A percentile compares a stretch with the other conserved stretches of the same genome.
Evolutionary conservation across 2,329 filamentous ascomycete species (phyloP).

Genomic region (Aspergillus tanneri): DNA sequence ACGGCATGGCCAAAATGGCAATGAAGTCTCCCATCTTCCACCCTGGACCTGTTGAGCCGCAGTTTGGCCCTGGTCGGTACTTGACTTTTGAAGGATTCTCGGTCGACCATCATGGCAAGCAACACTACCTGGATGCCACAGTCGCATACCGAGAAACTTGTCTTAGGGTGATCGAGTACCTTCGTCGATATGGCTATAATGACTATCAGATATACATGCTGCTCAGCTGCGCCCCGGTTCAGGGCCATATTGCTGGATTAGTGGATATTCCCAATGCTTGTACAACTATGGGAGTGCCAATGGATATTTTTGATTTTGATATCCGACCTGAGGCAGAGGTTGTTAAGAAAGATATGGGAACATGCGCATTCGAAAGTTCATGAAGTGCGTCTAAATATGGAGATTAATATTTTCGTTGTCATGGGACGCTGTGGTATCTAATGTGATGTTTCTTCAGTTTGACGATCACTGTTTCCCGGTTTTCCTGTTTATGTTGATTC

Average conservation of each 20-base stretch:
- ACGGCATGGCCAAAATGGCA: conserved; percentile 69
- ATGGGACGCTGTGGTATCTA: neutral
- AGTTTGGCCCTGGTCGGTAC: conserved; percentile 78
- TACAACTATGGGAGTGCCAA: conserved; percentile 81
- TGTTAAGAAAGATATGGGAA: conserved; percentile 66
- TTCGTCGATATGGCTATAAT: conserved; percentile 67
- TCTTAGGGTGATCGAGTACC: conserved; percentile 74
- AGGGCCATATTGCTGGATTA: conserved; percentile 84
- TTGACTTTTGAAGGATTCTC: conserved; percentile 89
- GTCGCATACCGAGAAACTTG: conserved; percentile 83
- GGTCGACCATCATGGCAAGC: conserved; percentile 83
- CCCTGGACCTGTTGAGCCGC: conserved; percentile 82
- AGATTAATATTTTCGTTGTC: neutral
- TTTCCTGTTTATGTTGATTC: no score
- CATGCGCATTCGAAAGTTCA: conserved; percentile 62
- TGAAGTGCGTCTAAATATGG: neutral
- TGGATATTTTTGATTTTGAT: conserved; percentile 95
- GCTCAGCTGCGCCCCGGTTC: conserved; percentile 79
- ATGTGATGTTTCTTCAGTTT: neutral
- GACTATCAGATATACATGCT: conserved; percentile 84
- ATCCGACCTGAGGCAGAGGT: conserved; percentile 67
- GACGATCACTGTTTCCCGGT: neutral
- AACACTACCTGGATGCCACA: conserved; percentile 83
- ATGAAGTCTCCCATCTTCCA: conserved; percentile 84
- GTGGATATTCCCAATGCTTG: conserved; percentile 91